Percentiles rank a stretch among this genome's conserved stretches.
These are phyloP conservation scores for Nemania diffusa DNA, from an alignment of 2,329 filamentous ascomycete genomes.

Conservation along the genomic window DNA sequence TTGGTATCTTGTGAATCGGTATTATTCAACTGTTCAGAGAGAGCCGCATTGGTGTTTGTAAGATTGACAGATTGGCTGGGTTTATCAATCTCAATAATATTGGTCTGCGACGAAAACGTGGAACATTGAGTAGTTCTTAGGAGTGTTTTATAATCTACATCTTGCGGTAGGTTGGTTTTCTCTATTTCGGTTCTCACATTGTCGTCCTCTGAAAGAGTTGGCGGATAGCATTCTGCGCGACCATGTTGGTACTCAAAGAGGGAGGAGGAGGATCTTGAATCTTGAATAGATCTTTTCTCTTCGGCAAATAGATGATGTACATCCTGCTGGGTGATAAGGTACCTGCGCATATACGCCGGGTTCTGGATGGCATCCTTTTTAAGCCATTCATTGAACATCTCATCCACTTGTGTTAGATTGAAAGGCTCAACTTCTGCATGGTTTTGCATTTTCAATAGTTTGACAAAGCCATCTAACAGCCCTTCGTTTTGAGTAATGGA, in stretches of 20 bases:
- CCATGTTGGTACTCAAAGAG: neutral
- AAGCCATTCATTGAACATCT: constrained; percentile 43
- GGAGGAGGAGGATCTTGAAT: neutral
- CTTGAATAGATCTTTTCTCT: neutral
- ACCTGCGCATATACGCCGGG: constrained; percentile 43
- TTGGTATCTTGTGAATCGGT: neutral
- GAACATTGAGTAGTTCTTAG: neutral
- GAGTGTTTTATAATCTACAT: neutral
- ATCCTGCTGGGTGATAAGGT: constrained; percentile 43
- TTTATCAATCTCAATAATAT: neutral
- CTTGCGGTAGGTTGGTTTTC: neutral
- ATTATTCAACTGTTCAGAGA: neutral
- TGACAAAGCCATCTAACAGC: constrained; percentile 39
- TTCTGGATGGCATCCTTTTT: constrained; percentile 35
- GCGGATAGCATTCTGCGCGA: neutral
- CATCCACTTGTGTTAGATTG: constrained; percentile 31
- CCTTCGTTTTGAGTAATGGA: constrained; percentile 32
- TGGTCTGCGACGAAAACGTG: neutral
- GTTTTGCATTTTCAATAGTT: constrained; percentile 34
- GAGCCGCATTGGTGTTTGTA: neutral
- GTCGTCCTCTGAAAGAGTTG: constrained; percentile 14
- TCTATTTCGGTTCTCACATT: neutral
- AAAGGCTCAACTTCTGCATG: constrained; percentile 31
- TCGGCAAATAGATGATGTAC: constrained; percentile 36
- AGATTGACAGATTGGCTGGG: neutral